phyloP scores from a whole-genome alignment of 805 yeast species.

The Sugiyamaella smithiae region DNA sequence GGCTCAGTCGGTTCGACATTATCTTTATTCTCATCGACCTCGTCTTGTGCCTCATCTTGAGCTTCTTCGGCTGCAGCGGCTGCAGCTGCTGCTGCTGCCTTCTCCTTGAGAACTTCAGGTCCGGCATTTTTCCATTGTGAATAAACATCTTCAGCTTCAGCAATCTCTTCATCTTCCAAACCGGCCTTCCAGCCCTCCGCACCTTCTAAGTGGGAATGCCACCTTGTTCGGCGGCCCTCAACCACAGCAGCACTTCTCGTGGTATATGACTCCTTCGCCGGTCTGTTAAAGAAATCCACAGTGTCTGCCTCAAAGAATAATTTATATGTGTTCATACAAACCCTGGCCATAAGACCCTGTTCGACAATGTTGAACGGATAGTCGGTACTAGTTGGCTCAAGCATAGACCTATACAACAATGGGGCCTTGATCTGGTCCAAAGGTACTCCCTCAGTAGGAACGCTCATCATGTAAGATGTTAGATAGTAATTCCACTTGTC shows the following conservation, averaged over 20 bases:
- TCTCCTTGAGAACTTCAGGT: conserved; percentile 22
- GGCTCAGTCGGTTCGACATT: conserved; percentile 5
- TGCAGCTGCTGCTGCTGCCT: conserved; percentile 12
- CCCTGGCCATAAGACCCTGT: conserved; percentile 72
- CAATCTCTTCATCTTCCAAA: conserved; percentile 41
- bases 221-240: conserved; percentile 23
- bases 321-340: conserved; percentile 74
- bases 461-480: conserved; percentile 89
- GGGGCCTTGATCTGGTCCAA: conserved; percentile 76
- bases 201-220: conserved; percentile 47
- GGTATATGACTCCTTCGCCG: conserved; percentile 40
- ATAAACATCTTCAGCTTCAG: conserved; percentile 27
- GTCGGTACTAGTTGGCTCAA: conserved; percentile 25
- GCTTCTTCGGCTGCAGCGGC: conserved; percentile 14
- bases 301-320: conserved; percentile 77
- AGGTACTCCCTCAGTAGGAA: conserved; percentile 95
- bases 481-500: conserved; percentile 91
- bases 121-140: conserved; percentile 27
- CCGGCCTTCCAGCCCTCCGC: conserved; percentile 55
- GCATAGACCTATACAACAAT: conserved; percentile 53
- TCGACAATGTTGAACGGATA: conserved; percentile 51
- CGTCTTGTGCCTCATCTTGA: conserved; percentile 15
- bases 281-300: conserved; percentile 72
- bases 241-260: conserved; percentile 13
- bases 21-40: conserved; percentile 10